Evolutionary conservation across 2,329 filamentous ascomycete species (phyloP).

Genomic region (Colletotrichum siamense): DNA sequence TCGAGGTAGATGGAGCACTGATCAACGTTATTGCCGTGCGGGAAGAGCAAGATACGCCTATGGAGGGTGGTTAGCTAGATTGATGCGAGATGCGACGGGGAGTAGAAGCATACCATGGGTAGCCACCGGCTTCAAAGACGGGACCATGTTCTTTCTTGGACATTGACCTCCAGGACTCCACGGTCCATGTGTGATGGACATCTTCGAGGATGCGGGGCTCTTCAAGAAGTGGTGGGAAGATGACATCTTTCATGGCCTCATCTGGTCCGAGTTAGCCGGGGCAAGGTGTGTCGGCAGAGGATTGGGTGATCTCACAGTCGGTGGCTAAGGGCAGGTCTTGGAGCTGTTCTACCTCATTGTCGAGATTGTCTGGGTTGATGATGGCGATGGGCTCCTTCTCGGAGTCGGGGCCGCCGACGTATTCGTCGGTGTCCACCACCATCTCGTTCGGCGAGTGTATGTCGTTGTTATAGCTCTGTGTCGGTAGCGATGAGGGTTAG

Average conservation of each 20-base stretch:
- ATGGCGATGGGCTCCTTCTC: constrained; percentile 60
- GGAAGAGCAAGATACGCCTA: constrained; percentile 94
- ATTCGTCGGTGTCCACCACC: constrained; percentile 61
- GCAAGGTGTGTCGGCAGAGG: background rate
- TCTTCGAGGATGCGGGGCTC: constrained; percentile 84
- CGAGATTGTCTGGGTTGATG: constrained; percentile 58
- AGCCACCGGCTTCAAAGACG: constrained; percentile 82
- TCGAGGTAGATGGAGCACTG: constrained; percentile 95
- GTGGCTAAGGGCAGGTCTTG: constrained; percentile 55
- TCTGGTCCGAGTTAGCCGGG: constrained; percentile 52
- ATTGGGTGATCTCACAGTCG: constrained; percentile 51
- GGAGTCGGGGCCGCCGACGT: constrained; percentile 52
- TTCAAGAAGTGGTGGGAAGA: constrained; percentile 73
- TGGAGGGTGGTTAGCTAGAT: constrained; percentile 21
- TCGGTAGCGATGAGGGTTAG: background rate
- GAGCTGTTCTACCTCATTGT: constrained; percentile 52
- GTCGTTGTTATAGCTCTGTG: constrained; percentile 54
- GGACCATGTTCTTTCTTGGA: constrained; percentile 87
- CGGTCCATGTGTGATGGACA: constrained; percentile 81
- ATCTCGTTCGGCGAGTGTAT: constrained; percentile 62
- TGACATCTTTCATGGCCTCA: constrained; percentile 83
- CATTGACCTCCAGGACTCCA: constrained; percentile 80
- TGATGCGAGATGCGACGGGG: background rate
- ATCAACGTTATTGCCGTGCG: constrained; percentile 92
- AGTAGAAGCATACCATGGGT: constrained; percentile 73